A percentile compares a stretch with the other conserved stretches of the same genome.
Conservation (phyloP, 805 yeast species). For the Torulaspora gathmanii region DNA sequence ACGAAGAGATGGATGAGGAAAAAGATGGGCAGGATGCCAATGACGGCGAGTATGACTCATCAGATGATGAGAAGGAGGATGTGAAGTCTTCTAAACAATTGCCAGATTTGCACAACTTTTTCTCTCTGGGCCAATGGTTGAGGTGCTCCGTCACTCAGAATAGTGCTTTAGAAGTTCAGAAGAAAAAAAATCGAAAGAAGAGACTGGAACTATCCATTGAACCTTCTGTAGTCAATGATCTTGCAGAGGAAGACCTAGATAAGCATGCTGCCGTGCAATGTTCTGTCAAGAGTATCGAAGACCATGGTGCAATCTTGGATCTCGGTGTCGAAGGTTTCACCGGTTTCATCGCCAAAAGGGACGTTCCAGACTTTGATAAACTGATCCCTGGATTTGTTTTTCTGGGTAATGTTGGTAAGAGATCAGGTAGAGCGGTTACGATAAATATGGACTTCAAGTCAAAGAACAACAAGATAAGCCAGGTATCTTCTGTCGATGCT, state of each 20-base stretch:
- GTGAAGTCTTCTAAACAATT: slow-evolving; percentile 37
- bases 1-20: slow-evolving; percentile 43
- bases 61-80: slow-evolving; percentile 25
- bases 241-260: slow-evolving; percentile 61
- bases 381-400: slow-evolving; percentile 63
- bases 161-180: slow-evolving; percentile 38
- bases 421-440: slow-evolving; percentile 43
- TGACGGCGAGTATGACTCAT: slow-evolving; percentile 33
- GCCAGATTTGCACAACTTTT: slow-evolving; percentile 53
- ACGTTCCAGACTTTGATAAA: slow-evolving; percentile 41
- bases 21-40: slow-evolving; percentile 32
- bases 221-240: slow-evolving; percentile 65
- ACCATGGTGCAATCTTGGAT: slow-evolving; percentile 80
- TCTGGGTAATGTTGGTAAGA: slow-evolving; percentile 53
- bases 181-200: slow-evolving; percentile 45
- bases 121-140: slow-evolving; percentile 78
- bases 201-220: slow-evolving; percentile 68
- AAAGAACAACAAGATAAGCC: slow-evolving; percentile 45
- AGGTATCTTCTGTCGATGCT: slow-evolving; percentile 71
- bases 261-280: slow-evolving; percentile 67
- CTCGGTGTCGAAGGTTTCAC: slow-evolving; percentile 54
- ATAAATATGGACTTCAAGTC: slow-evolving; percentile 48
- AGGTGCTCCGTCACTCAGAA: slow-evolving; percentile 70
- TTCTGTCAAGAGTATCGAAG: slow-evolving; percentile 75
- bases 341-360: slow-evolving; percentile 76